phyloP scores from a whole-genome alignment of 306 rosid genomes.

The Prosopis cineraria region DNA sequence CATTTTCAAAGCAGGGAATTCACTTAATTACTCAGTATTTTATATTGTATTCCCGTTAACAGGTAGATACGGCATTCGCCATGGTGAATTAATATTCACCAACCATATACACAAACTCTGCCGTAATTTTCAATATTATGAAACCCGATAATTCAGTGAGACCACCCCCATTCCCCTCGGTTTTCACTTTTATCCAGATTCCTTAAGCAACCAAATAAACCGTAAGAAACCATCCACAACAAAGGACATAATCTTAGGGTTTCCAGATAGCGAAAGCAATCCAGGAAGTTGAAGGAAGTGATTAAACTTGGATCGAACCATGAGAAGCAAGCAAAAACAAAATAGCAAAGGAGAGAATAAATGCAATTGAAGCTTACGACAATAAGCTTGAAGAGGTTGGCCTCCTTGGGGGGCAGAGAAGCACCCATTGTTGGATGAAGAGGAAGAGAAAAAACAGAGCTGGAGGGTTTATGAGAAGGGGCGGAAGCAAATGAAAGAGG shows the following conservation, averaged over 20 bases:
- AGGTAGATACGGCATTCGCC: background rate
- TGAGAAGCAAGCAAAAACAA: background rate
- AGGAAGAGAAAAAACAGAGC: background rate
- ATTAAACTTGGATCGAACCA: conserved; percentile 39
- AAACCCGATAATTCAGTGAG: conserved; percentile 21
- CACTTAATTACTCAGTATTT: background rate
- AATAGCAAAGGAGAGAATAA: background rate
- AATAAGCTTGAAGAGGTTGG: conserved; percentile 98
- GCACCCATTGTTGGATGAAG: conserved; percentile 75
- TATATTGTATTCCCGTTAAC: background rate
- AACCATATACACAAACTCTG: background rate
- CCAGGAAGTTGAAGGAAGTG: conserved; percentile 17
- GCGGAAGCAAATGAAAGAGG: conserved; percentile 4
- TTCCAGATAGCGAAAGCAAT: conserved; percentile 18
- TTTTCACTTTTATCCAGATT: background rate
- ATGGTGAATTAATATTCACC: background rate
- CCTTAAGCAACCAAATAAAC: conserved; percentile 3
- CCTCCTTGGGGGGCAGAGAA: conserved; percentile 87
- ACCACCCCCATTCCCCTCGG: background rate
- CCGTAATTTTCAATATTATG: background rate
- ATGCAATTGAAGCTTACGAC: conserved; percentile 68
- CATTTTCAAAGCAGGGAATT: conserved; percentile 3
- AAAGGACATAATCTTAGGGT: conserved; percentile 51
- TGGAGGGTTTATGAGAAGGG: background rate
- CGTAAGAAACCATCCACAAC: background rate